Percentiles rank a stretch among this genome's conserved stretches.
These are phyloP conservation scores for Gastrolobium bilobum DNA, from an alignment of 306 rosid species.

Conservation along the genomic window DNA sequence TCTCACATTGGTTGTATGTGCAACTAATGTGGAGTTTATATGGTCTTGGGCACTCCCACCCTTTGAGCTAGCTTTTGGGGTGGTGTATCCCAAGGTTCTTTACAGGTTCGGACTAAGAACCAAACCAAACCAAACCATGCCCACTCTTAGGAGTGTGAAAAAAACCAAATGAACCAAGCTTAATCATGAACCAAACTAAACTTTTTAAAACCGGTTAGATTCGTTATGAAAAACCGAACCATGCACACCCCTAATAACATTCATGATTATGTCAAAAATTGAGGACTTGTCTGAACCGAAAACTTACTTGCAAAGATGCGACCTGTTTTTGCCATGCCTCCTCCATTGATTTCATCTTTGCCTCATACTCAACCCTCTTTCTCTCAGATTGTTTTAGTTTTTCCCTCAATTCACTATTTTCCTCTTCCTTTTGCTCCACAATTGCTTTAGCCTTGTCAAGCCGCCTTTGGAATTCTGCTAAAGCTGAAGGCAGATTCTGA, in stretches of 20 bases:
- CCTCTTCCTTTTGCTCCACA: constrained; percentile 82
- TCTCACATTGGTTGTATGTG: too few species aligned
- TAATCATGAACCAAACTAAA: too few species aligned
- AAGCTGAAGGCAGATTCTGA: constrained; percentile 62
- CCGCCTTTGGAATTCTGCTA: constrained; percentile 75
- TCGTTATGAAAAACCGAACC: too few species aligned
- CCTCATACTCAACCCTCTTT: constrained; percentile 88
- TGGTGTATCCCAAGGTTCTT: too few species aligned
- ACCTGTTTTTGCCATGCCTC: constrained; percentile 96
- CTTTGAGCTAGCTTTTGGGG: too few species aligned
- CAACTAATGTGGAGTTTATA: too few species aligned
- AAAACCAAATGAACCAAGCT: too few species aligned
- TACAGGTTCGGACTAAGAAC: too few species aligned
- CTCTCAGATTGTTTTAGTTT: constrained; percentile 73
- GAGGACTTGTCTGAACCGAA: constrained; percentile 43
- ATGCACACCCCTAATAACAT: not conserved
- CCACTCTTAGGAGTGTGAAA: too few species aligned
- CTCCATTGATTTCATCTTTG: constrained; percentile 92
- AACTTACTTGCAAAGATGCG: constrained; percentile 95
- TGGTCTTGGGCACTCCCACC: too few species aligned
- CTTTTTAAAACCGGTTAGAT: too few species aligned
- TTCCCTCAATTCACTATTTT: constrained; percentile 81
- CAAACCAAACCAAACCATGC: too few species aligned
- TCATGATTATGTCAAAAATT: constrained; percentile 31
- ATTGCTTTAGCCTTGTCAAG: constrained; percentile 74